phyloP scores from a whole-genome alignment of 2,329 filamentous ascomycete genomes.

The Bipolaris victoriae region DNA sequence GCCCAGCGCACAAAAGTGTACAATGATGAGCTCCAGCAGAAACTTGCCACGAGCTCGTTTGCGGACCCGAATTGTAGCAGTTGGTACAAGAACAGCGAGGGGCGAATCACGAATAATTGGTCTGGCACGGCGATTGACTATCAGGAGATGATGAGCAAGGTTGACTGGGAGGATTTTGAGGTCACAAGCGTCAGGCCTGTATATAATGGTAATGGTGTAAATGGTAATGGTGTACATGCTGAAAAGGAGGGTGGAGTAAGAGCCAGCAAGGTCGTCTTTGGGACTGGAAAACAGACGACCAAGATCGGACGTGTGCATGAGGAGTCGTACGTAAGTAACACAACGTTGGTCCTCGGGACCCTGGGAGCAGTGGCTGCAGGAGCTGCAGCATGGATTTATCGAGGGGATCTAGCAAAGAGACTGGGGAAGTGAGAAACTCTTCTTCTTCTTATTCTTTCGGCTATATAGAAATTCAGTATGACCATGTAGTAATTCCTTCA shows the following conservation, averaged over 20 bases:
- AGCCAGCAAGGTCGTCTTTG: constrained; percentile 44
- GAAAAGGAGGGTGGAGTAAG: constrained; percentile 14
- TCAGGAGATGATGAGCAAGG: constrained; percentile 54
- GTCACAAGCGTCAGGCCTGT: constrained; percentile 13
- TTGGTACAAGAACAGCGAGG: constrained; percentile 64
- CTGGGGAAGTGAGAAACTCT: constrained; percentile 7
- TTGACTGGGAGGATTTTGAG: constrained; percentile 56
- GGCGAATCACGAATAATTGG: constrained; percentile 65
- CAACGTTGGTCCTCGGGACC: constrained; percentile 44
- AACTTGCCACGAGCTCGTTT: constrained; percentile 55
- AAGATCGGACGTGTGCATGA: constrained; percentile 54
- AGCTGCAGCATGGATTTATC: constrained; percentile 42
- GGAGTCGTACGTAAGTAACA: constrained; percentile 52
- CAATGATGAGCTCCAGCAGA: constrained; percentile 56
- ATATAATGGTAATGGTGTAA: not conserved
- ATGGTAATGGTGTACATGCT: not conserved
- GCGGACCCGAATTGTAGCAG: constrained; percentile 61
- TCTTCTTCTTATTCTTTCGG: no score
- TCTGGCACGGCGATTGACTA: constrained; percentile 61
- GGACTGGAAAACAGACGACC: constrained; percentile 41
- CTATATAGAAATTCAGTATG: no score
- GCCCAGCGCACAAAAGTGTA: constrained; percentile 49
- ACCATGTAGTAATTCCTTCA: no score
- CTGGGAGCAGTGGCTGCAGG: constrained; percentile 44
- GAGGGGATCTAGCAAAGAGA: constrained; percentile 21